Base-by-base conservation (phyloP, 768 basidiomycete species). In the Daedaleopsis nitida region DNA sequence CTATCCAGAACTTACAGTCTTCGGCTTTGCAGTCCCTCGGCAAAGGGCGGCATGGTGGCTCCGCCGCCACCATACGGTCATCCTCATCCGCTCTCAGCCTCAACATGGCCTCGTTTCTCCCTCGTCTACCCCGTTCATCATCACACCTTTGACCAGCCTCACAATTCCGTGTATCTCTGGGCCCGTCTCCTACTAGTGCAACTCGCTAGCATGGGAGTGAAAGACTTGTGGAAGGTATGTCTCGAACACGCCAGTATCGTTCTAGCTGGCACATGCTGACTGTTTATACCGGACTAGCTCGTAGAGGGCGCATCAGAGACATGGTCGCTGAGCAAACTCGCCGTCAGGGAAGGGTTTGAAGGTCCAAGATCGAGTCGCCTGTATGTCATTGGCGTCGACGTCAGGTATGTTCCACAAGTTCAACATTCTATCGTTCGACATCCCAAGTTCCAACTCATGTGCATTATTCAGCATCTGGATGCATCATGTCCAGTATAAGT, bases 401-500 rank as follows among this genome's bases (percentile, higher is more conserved):
- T 42, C 39, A 42, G 39, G 39, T 42, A 42, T 11, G 39, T 42
- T 42, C n/a, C n/a, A n/a, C n/a, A n/a, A n/a, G n/a, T n/a, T n/a
- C n/a, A n/a, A n/a, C n/a, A n/a, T n/a, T n/a, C n/a, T n/a, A n/a
- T n/a, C n/a, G n/a, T n/a, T n/a, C n/a, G n/a, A n/a, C n/a, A n/a
- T n/a, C n/a, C n/a, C n/a, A n/a, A n/a, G n/a, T n/a, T n/a, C n/a
- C n/a, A n/a, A n/a, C n/a, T n/a, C n/a, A n/a, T n/a, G n/a, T n/a
- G n/a, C n/a, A n/a, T n/a, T n/a, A n/a, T n/a, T n/a, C 52, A 55
- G 53, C 16, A 44, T 55, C 1, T 55, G 53, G 53, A 44, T 44
- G 42, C 53, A n/a, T 23, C 53, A 55, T 21, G 9, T 55, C 1
- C 53, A 55, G 17, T 39, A 44, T 6, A 27, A 11, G 13, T 43